Evolutionary conservation across 129 eudicot species (phyloP), one percentile per base, ranked within the genome.

Genomic region (Lonicera japonica): DNA sequence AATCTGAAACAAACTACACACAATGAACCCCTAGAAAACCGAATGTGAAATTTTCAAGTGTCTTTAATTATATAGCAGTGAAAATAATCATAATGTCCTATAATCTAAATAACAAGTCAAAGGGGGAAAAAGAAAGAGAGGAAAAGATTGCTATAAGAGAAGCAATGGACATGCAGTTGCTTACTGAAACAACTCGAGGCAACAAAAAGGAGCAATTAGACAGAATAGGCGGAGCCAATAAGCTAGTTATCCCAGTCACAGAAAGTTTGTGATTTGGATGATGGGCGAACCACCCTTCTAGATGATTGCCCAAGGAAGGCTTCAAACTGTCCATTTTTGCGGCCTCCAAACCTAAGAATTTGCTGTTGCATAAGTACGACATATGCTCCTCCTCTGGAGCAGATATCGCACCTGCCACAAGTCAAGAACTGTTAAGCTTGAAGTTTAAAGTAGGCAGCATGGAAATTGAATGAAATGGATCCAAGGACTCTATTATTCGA

Each of bases 341-440:
- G 81, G 82, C 82, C 88, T 87, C 73, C 73, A 79, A 71, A 84
- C 75, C 69, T 76, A 89, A 74, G 88, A 75, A 69, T 14, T 77
- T 70, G 66, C 67, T 79, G 87, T 76, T 66, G 84, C 77, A 62
- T 68, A 75, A 78, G 98, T 91, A 91, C 98, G 98, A 91, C 98
- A 91, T 84, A 86, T 91, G 98, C 98, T 91, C 98, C 90, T 77
- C 84, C 77, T 43, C 88, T 74, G 96, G 98, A 91, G 92, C 98
- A 91, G 75, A 91, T 91, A 91, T 91, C 98, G 98, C 98, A 91
- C 95, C 96, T 91, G 98, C 88, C 90, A 75, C 75, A 84, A 87
- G 79, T 64, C 78, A 43, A 86, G 52, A 90, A 55, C 56, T 67
- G 73, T 72, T 81, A 78, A 87, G 80, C 76, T 79, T 73, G 69